These are phyloP conservation scores for Yamadazyma kitorensis DNA, from an alignment of 805 yeast genomes.

Conservation along the genomic window DNA sequence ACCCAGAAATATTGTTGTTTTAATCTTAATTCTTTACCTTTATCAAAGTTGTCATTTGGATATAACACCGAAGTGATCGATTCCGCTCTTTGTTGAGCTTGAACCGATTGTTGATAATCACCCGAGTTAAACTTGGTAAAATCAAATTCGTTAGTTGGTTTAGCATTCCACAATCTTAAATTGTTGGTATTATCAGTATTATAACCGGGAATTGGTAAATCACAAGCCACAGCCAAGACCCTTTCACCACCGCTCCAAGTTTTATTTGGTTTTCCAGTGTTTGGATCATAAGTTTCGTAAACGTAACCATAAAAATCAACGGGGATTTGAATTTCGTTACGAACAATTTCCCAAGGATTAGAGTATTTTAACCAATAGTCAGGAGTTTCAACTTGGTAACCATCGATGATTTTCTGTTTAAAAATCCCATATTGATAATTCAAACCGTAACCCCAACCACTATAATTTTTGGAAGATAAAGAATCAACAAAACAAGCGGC, in stretches of 20 bases:
- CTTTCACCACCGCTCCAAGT: conserved; percentile 88
- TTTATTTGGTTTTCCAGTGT: conserved; percentile 55
- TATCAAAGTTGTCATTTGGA: conserved; percentile 90
- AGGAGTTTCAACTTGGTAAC: conserved; percentile 92
- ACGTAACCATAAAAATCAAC: conserved; percentile 87
- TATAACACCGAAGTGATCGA: conserved; percentile 89
- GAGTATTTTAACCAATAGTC: conserved; percentile 89
- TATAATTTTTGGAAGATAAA: conserved; percentile 77
- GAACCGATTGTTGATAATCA: conserved; percentile 82
- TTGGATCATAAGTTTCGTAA: conserved; percentile 50
- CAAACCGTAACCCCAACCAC: conserved; percentile 96
- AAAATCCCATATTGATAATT: conserved; percentile 93
- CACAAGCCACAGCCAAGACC: conserved; percentile 85
- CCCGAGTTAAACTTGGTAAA: conserved; percentile 88
- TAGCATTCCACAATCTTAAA: conserved; percentile 85
- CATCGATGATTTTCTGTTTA: conserved; percentile 84
- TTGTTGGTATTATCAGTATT: conserved; percentile 81
- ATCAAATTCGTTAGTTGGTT: conserved; percentile 89
- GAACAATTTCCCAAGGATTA: conserved; percentile 91
- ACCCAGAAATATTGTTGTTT: conserved; percentile 98
- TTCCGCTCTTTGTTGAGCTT: conserved; percentile 84
- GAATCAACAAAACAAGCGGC: conserved; percentile 96
- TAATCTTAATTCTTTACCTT: conserved; percentile 87
- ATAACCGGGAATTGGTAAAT: conserved; percentile 91
- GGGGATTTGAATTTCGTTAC: conserved; percentile 84